Percentiles rank a stretch among this genome's conserved stretches.
Evolutionary conservation across 306 rosid species (phyloP).

Genomic region (Lathyrus tuberosus): DNA sequence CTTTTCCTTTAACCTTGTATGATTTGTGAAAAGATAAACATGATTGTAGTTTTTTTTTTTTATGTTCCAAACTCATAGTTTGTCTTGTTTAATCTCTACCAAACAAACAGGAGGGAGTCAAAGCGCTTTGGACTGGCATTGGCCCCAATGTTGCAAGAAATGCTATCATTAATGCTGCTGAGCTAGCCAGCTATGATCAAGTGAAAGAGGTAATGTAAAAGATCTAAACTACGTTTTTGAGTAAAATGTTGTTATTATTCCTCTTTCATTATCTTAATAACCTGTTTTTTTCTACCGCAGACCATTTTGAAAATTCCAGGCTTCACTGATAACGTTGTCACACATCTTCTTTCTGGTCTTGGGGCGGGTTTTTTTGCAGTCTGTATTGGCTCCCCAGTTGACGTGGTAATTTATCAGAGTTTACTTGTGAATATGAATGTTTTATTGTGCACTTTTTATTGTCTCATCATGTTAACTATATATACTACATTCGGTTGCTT

Average conservation of each 20-base stretch:
- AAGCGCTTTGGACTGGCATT: conserved; percentile 94
- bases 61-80: not conserved
- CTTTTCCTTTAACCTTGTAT: conserved; percentile 34
- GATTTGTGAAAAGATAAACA: conserved; percentile 15
- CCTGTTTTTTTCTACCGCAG: conserved; percentile 50
- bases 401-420: conserved; percentile 68
- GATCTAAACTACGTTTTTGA: conserved; percentile 13
- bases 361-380: conserved; percentile 98
- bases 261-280: not conserved
- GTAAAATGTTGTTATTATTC: conserved; percentile 12
- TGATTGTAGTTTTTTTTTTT: conserved; percentile 2
- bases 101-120: conserved; percentile 72
- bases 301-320: conserved; percentile 95
- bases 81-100: conserved; percentile 26
- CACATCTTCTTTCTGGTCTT: conserved; percentile 90
- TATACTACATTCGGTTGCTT: conserved; percentile 20
- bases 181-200: conserved; percentile 97
- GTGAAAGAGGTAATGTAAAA: conserved; percentile 71
- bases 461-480: not conserved
- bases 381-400: conserved; percentile 96
- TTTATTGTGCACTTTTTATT: conserved; percentile 1
- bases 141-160: conserved; percentile 97
- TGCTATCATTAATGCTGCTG: conserved; percentile 96
- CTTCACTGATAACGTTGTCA: conserved; percentile 78
- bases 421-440: not conserved